Evolutionary conservation across 2,329 filamentous ascomycete species (phyloP), one percentile per base, ranked within the genome.

Genomic region (Fusarium sp.): DNA sequence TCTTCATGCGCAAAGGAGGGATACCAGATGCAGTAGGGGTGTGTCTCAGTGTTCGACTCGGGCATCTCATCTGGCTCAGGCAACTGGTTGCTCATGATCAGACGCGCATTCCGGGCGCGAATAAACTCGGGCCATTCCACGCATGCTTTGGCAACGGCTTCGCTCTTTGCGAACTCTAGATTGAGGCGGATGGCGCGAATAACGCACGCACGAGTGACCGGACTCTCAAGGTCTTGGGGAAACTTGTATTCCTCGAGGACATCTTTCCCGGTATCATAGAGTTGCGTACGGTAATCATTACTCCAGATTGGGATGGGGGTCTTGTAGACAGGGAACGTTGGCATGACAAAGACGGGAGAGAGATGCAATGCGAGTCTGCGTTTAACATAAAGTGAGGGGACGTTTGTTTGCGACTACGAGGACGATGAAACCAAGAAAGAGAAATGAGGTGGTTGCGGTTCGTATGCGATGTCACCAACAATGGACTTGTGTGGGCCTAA

Each of bases 21-120:
- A 34, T 71, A 16, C 66, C 69, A 71, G 1, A 71, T 69, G 24
- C 69, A 71, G 29, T 71, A 71, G 31, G 62, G 69, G 3, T 66
- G 66, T 11, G 56, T 62, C 1, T 22, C 22, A 2, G 14, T 38
- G 61, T 69, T 0, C 0, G 13, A 42, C n/a, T 45, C 60, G 6
- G 66, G 69, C 18, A 69, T 54, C 0, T 60, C 54, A 42, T 42
- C 40, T 13, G 40, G n/a, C 20, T 42, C 40, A 22, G 40, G 40
- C 40, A 42, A 42, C n/a, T 13, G 40, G 18, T 69, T 27, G 20
- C 69, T 71, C 69, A 71, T 71, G 6, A 71, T 69, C 27, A 27
- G 62, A 7, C 69, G 62, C 20, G 69, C 69, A 27, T 71, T 71
- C 5, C 66, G 29, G 1, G 69, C 66, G 22, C 66, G 35, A 11